phyloP scores from a whole-genome alignment of 495 filamentous ascomycete species.

The Aspergillus steynii region DNA sequence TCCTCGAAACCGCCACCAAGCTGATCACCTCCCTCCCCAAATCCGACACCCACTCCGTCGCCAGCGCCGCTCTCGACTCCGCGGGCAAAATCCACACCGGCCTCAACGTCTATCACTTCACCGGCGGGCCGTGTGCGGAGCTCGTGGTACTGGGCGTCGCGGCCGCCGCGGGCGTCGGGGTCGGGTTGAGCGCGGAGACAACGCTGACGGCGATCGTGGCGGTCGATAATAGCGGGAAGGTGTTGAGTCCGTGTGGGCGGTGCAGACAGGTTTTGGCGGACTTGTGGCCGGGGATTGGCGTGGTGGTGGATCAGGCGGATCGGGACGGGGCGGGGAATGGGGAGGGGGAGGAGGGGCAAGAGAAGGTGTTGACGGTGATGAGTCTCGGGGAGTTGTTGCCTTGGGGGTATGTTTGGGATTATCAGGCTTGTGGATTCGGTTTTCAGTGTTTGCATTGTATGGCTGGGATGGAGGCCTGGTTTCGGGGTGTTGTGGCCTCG shows the following conservation, averaged over 20 bases:
- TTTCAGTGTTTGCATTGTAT: background rate
- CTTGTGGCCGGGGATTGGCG: conserved; percentile 27
- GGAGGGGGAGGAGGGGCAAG: background rate
- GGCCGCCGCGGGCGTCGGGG: conserved; percentile 20
- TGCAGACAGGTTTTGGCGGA: conserved; percentile 32
- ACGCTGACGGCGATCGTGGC: conserved; percentile 27
- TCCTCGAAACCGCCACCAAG: conserved; percentile 11
- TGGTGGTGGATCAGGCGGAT: conserved; percentile 20
- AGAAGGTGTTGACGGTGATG: background rate
- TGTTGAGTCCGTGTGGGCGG: conserved; percentile 32
- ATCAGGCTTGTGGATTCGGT: background rate
- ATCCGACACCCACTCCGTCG: conserved; percentile 18
- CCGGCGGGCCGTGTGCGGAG: conserved; percentile 33
- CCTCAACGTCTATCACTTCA: conserved; percentile 33
- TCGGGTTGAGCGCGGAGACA: conserved; percentile 1
- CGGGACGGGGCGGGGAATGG: conserved; percentile 16
- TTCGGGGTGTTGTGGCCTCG: too few relatives aligned
- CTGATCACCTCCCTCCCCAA: conserved; percentile 16
- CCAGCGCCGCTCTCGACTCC: conserved; percentile 9
- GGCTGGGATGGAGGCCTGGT: background rate
- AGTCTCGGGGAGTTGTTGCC: background rate
- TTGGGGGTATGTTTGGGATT: background rate
- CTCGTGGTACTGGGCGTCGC: conserved; percentile 30
- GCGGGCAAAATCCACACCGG: conserved; percentile 26
- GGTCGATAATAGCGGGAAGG: conserved; percentile 21